phyloP scores from a whole-genome alignment of 768 basidiomycete genomes.

The Hygrocybe coccinea region DNA sequence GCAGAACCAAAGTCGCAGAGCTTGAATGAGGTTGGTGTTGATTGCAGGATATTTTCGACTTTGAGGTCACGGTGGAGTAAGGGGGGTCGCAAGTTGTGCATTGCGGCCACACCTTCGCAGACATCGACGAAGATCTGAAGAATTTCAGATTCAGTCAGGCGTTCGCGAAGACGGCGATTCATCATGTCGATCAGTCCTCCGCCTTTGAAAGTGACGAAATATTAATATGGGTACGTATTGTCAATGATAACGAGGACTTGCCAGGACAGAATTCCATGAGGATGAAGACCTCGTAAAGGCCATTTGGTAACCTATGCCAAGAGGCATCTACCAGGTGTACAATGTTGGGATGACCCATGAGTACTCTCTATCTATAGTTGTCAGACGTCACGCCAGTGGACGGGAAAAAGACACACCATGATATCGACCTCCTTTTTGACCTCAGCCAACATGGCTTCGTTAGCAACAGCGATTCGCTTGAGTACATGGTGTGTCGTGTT shows the following conservation, averaged over 20 bases:
- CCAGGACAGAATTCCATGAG: constrained; percentile 98
- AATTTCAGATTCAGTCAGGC: constrained; percentile 93
- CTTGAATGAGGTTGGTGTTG: constrained; percentile 80
- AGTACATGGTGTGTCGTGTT: constrained; percentile 94
- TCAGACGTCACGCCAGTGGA: constrained; percentile 15
- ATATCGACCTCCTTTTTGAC: constrained; percentile 98
- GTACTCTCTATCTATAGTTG: constrained; percentile 59
- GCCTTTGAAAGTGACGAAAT: constrained; percentile 42
- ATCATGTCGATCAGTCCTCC: constrained; percentile 99
- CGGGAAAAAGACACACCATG: constrained; percentile 58
- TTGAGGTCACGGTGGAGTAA: constrained; percentile 96
- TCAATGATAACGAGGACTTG: constrained; percentile 31
- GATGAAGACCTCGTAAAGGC: constrained; percentile 92
- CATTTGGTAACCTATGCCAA: constrained; percentile 78
- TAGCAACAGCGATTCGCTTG: constrained; percentile 91
- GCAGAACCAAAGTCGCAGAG: constrained; percentile 98
- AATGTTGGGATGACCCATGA: constrained; percentile 92
- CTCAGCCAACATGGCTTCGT: constrained; percentile 83
- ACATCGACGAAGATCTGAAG: constrained; percentile 97
- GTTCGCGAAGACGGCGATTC: constrained; percentile 92
- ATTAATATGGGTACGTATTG: constrained; percentile 7
- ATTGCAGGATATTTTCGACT: constrained; percentile 96
- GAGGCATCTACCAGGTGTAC: constrained; percentile 95
- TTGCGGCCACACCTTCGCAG: constrained; percentile 92
- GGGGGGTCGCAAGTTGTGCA: constrained; percentile 90